Evolutionary conservation across 2,329 filamentous ascomycete genomes (phyloP), one percentile per base, ranked within the genome.

Genomic region (Phialophora expanda): DNA sequence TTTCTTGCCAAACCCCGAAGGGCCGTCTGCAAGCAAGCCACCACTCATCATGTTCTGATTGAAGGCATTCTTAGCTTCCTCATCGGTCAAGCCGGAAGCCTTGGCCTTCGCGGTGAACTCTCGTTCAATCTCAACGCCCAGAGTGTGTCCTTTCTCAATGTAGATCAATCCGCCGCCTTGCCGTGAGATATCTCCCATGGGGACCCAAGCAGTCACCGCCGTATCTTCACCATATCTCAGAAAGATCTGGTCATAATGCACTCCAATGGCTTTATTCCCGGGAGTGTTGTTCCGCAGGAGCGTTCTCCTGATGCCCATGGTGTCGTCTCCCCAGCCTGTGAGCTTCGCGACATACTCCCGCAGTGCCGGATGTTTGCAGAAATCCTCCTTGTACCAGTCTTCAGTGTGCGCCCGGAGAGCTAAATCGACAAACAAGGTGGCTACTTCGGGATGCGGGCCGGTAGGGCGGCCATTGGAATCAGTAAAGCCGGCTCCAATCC

Each of bases 221-320:
- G 83, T 85, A 1, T 83, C 80, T 57, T 86, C 84, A 0, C 85
- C 85, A 70, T 86, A 73, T 1, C 84, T 74, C 56, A 87, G 73
- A 70, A 87, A 87, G 24, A 83, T 86, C 74, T 87, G 84, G 70
- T 87, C 85, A 69, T 87, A 87, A 66, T 87, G 85, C 2, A 87
- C 85, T 0, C 85, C 85, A 66, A 86, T 87, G 0, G 85, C 84
- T 68, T 84, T 84, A 56, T 83, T 85, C 0, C 80, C 80, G 0
- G 85, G 85, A 0, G 82, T 83, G 69, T 86, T 87, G 68, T 87
- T 87, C 44, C 85, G 76, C 60, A 87, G 73, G 11, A 87, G 73
- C 1, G 83, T 85, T 34, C 85, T 76, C 7, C 79, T 75, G 3
- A 85, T 75, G 5, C 71, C 76, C 3, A 85, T 72, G 0, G 82